phyloP scores from a whole-genome alignment of 106 monocot genomes.

The Dioscorea dumetorum region DNA sequence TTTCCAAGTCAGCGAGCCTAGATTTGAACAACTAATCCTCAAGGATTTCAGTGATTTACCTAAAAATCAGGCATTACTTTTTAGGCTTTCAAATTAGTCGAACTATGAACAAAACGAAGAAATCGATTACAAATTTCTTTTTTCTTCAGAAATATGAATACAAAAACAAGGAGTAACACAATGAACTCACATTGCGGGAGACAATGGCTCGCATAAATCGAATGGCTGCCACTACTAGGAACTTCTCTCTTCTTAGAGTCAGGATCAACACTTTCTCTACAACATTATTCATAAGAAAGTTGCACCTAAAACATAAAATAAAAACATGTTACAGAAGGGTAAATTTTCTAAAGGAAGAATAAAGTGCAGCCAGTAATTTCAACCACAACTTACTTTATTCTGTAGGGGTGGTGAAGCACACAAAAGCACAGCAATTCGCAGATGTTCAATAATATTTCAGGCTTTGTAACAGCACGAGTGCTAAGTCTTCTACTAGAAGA shows the following conservation, averaged over 20 bases:
- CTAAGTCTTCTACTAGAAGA: slow-evolving; percentile 21
- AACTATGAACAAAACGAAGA: too few species aligned
- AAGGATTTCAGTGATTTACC: too few species aligned
- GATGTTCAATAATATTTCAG: slow-evolving; percentile 91
- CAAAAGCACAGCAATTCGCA: slow-evolving; percentile 96
- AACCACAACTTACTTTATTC: slow-evolving; percentile 56
- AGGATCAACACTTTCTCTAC: slow-evolving; percentile 81
- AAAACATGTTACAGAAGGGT: not conserved
- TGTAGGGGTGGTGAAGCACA: slow-evolving; percentile 86
- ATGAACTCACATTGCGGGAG: slow-evolving; percentile 75
- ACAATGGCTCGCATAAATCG: slow-evolving; percentile 84
- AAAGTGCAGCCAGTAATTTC: too few species aligned
- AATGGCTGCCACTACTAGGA: slow-evolving; percentile 83
- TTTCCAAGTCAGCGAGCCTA: too few species aligned
- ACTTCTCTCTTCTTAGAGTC: slow-evolving; percentile 74
- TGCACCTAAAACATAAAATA: slow-evolving; percentile 43
- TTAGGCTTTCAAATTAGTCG: too few species aligned
- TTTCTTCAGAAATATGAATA: too few species aligned
- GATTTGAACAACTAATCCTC: too few species aligned
- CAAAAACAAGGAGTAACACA: not conserved
- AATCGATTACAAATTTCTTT: too few species aligned
- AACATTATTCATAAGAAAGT: slow-evolving; percentile 80
- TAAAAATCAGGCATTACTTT: too few species aligned
- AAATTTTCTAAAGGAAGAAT: too few species aligned
- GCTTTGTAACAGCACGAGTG: slow-evolving; percentile 33